phyloP scores from a whole-genome alignment of 129 eudicot species.

The Flaveria linearis region DNA sequence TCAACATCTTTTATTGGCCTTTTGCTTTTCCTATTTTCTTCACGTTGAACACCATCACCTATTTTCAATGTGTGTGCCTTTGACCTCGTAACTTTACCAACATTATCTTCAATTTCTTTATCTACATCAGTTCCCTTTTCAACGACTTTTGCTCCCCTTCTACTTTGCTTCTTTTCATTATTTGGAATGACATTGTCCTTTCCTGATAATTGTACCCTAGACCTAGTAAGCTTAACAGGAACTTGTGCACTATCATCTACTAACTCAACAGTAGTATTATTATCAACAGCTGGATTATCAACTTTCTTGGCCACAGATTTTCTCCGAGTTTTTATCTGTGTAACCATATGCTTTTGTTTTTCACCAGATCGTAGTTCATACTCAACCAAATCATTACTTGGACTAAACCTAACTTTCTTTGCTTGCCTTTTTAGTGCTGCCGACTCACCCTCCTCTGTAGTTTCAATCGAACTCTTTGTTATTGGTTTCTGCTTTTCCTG shows the following conservation, averaged over 20 bases:
- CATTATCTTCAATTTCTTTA: constrained; percentile 27
- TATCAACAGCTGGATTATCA: constrained; percentile 29
- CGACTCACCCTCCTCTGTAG: constrained; percentile 38
- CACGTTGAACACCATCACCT: constrained; percentile 19
- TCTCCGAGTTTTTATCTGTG: constrained; percentile 5
- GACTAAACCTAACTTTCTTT: constrained; percentile 90
- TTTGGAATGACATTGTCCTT: constrained; percentile 19
- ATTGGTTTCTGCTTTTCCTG: constrained; percentile 41
- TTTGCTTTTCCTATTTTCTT: constrained; percentile 19
- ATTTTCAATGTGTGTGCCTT: constrained; percentile 18
- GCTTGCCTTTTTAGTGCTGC: constrained; percentile 40
- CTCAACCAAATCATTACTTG: constrained; percentile 51
- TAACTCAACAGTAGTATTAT: constrained; percentile 18
- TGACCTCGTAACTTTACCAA: constrained; percentile 31
- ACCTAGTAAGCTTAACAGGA: constrained; percentile 37
- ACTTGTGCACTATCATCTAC: constrained; percentile 15
- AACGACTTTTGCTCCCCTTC: constrained; percentile 27
- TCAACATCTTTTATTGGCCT: constrained; percentile 21
- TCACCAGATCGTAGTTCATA: constrained; percentile 34
- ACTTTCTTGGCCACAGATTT: constrained; percentile 22
- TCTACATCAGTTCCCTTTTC: constrained; percentile 9
- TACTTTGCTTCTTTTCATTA: constrained; percentile 22
- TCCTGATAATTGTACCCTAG: constrained; percentile 19
- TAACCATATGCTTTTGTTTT: constrained; percentile 22
- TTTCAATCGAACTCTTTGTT: constrained; percentile 37